A percentile compares a stretch with the other conserved stretches of the same genome.
These are phyloP conservation scores for Microdochium paspali DNA, from an alignment of 2,329 filamentous ascomycete species.

Conservation along the genomic window DNA sequence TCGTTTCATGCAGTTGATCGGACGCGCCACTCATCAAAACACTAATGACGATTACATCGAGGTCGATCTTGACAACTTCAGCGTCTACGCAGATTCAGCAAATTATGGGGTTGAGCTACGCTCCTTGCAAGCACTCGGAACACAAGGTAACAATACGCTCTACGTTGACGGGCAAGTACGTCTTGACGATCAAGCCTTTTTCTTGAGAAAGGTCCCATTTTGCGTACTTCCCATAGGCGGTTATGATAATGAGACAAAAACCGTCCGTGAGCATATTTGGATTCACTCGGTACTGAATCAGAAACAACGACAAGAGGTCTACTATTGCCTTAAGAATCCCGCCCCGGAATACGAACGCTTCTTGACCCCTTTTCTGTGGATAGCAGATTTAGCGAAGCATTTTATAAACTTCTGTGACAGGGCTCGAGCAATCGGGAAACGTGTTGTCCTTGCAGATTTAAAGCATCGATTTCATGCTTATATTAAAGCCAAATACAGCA, in stretches of 20 bases:
- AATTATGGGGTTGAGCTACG: constrained; percentile 38
- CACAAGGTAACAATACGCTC: constrained; percentile 24
- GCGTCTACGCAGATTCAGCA: constrained; percentile 37
- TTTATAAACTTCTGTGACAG: constrained; percentile 54
- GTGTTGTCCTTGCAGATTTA: constrained; percentile 48
- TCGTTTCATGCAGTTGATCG: constrained; percentile 20
- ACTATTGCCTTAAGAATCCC: constrained; percentile 53
- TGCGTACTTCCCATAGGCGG: constrained; percentile 53
- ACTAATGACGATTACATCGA: constrained; percentile 24
- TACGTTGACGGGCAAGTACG: constrained; percentile 54
- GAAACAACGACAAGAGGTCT: constrained; percentile 33
- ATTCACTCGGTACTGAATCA: constrained; percentile 44
- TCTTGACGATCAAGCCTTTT: constrained; percentile 29
- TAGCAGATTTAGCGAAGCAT: constrained; percentile 62
- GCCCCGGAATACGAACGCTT: constrained; percentile 53
- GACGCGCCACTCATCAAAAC: constrained; percentile 6
- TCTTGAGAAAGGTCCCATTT: constrained; percentile 48
- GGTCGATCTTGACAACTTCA: constrained; percentile 47
- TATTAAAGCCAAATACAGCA: constrained; percentile 35
- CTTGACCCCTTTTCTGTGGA: constrained; percentile 56
- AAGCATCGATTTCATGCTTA: constrained; percentile 45
- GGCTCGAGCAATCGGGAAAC: constrained; percentile 16
- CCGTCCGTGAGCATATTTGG: constrained; percentile 49
- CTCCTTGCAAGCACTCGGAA: constrained; percentile 42
- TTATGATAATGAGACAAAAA: constrained; percentile 41